phyloP scores from a whole-genome alignment of 2,329 filamentous ascomycete genomes.

The Colletotrichum nymphaeae region DNA sequence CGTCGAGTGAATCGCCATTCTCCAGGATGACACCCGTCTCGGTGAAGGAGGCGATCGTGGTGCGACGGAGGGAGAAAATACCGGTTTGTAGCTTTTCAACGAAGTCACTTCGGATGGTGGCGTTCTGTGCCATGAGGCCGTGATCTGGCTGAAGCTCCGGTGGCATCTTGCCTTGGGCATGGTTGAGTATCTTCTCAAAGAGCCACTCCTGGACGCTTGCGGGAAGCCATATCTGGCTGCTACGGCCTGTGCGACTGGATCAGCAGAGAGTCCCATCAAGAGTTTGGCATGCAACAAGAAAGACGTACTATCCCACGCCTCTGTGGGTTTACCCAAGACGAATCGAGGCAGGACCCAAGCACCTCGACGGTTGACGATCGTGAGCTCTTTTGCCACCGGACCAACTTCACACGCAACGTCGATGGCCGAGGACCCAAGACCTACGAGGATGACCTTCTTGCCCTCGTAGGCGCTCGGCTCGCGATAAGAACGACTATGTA shows the following conservation, averaged over 20 bases:
- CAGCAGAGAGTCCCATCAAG: not conserved
- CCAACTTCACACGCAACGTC: slow-evolving; percentile 52
- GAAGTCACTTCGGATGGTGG: slow-evolving; percentile 45
- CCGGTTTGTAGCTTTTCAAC: slow-evolving; percentile 47
- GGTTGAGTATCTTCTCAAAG: slow-evolving; percentile 44
- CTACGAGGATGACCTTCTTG: slow-evolving; percentile 50
- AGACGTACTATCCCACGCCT: slow-evolving; percentile 48
- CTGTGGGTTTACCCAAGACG: slow-evolving; percentile 48
- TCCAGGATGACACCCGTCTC: slow-evolving; percentile 50
- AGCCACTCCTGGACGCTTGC: slow-evolving; percentile 41
- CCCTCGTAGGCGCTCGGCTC: slow-evolving; percentile 46
- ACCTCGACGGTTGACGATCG: slow-evolving; percentile 50
- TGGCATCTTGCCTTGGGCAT: slow-evolving; percentile 46
- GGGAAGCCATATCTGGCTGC: slow-evolving; percentile 45
- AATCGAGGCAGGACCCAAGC: slow-evolving; percentile 52
- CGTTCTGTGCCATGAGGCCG: slow-evolving; percentile 47
- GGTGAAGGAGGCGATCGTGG: slow-evolving; percentile 43
- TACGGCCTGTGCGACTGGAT: slow-evolving; percentile 37
- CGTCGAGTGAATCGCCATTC: slow-evolving; percentile 50
- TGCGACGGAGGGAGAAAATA: slow-evolving; percentile 46
- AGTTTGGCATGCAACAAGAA: not conserved
- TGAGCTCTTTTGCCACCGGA: slow-evolving; percentile 45
- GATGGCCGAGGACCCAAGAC: slow-evolving; percentile 50
- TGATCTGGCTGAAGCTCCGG: slow-evolving; percentile 47
- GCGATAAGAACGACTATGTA: slow-evolving; percentile 52